phyloP scores from a whole-genome alignment of 1,139 yeast genomes.

The Yamadazyma siamensis region DNA sequence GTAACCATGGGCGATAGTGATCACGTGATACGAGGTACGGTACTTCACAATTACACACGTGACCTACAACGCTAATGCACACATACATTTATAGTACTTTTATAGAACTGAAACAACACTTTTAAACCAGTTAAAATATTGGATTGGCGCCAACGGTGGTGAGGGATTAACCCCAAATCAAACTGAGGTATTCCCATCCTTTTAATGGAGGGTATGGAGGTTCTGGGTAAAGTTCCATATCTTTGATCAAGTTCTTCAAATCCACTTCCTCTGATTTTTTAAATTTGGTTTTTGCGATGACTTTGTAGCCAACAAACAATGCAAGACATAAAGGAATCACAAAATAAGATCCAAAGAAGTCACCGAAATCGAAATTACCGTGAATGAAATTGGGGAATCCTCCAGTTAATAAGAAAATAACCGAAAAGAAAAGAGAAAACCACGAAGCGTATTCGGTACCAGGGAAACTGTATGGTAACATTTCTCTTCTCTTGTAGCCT shows the following conservation, averaged over 20 bases:
- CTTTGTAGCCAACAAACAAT: conserved; percentile 26
- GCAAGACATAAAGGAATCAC: conserved; percentile 28
- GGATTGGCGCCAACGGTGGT: too few relatives aligned
- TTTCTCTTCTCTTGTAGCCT: conserved; percentile 32
- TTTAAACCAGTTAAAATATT: too few relatives aligned
- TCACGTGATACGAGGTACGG: too few relatives aligned
- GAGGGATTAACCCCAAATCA: conserved; percentile 23
- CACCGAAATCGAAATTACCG: conserved; percentile 29
- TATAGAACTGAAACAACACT: too few relatives aligned
- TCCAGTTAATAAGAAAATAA: conserved; percentile 33
- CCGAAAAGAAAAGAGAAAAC: conserved; percentile 31
- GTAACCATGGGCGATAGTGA: too few relatives aligned
- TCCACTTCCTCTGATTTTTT: conserved; percentile 29
- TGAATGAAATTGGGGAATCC: conserved; percentile 38
- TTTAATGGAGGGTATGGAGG: conserved; percentile 22
- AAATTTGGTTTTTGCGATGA: conserved; percentile 23
- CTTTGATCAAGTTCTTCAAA: conserved; percentile 28
- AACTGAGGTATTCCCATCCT: conserved; percentile 25
- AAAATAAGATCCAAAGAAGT: conserved; percentile 37
- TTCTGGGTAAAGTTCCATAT: conserved; percentile 37
- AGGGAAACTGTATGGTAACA: conserved; percentile 31
- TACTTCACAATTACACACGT: too few relatives aligned
- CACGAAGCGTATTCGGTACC: conserved; percentile 29
- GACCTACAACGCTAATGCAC: too few relatives aligned
- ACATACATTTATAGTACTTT: too few relatives aligned